Percentiles rank a stretch among this genome's conserved stretches.
Evolutionary conservation across 331 rosid genomes (phyloP).

Genomic region (Stylosanthes scabra): DNA sequence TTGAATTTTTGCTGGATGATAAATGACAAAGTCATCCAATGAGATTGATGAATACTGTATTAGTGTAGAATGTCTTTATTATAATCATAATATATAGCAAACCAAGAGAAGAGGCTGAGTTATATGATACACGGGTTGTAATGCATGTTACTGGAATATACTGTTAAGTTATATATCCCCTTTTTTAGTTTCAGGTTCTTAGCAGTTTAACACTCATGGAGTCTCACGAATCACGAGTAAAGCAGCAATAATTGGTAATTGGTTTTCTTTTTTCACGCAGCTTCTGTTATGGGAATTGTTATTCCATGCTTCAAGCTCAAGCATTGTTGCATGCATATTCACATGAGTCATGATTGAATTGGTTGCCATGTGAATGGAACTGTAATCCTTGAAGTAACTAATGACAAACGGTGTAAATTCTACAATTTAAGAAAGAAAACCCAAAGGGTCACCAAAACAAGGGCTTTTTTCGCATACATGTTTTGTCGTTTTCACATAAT

Average conservation of each 20-base stretch:
- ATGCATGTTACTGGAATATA: constrained; percentile 21
- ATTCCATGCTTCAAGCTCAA: constrained; percentile 62
- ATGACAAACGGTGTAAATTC: no score
- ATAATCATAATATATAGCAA: neutral
- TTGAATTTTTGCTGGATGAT: constrained; percentile 34
- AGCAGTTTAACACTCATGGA: no score
- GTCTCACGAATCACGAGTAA: no score
- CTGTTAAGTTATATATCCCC: no score
- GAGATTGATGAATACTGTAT: constrained; percentile 17
- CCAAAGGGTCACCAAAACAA: no score
- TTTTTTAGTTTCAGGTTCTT: neutral
- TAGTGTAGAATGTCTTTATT: constrained; percentile 21
- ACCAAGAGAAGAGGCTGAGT: constrained; percentile 19
- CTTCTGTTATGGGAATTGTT: no score
- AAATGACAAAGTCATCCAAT: constrained; percentile 29
- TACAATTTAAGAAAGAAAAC: no score
- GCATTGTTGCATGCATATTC: constrained; percentile 43
- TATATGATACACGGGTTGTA: constrained; percentile 8
- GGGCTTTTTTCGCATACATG: no score
- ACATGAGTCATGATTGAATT: constrained; percentile 44
- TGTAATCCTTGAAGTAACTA: constrained; percentile 32
- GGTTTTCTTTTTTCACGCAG: neutral
- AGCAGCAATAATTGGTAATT: neutral
- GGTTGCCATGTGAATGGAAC: constrained; percentile 57
- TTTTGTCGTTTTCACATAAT: no score